phyloP scores from a whole-genome alignment of 106 monocot species.

The Dactylorhiza incarnata region DNA sequence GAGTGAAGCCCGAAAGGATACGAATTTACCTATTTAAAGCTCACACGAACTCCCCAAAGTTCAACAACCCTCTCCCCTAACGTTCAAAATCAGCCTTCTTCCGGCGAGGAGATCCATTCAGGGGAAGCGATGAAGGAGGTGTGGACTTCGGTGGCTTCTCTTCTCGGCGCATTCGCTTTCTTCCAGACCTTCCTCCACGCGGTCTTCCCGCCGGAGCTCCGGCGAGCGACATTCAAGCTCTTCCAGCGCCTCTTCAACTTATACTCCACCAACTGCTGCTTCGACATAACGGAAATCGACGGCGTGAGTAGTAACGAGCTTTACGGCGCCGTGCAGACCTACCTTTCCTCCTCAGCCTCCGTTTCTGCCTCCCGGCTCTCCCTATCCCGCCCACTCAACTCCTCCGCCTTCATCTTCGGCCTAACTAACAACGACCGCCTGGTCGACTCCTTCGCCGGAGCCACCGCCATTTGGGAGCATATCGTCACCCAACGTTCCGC shows the following conservation, averaged over 20 bases:
- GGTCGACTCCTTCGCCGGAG: conserved; percentile 48
- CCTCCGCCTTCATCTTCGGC: conserved; percentile 73
- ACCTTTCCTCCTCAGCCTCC: conserved; percentile 59
- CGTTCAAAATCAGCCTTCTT: background rate
- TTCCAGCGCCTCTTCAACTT: conserved; percentile 25
- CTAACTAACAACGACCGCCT: conserved; percentile 75
- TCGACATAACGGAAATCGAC: conserved; percentile 76
- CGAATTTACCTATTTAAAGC: background rate
- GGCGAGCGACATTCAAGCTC: conserved; percentile 24
- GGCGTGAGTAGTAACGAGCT: conserved; percentile 89
- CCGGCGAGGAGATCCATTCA: background rate
- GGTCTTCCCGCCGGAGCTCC: conserved; percentile 58
- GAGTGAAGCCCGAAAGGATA: background rate
- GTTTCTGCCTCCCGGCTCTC: conserved; percentile 38
- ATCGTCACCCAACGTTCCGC: conserved; percentile 57
- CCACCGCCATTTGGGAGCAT: conserved; percentile 69
- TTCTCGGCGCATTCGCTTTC: conserved; percentile 66
- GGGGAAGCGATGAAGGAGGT: conserved; percentile 43
- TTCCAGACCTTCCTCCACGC: conserved; percentile 47
- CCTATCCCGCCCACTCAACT: conserved; percentile 66
- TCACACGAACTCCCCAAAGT: background rate
- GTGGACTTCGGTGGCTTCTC: conserved; percentile 50
- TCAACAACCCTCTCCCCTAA: background rate
- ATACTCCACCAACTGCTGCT: conserved; percentile 79
- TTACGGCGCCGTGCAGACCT: conserved; percentile 80